phyloP scores from a whole-genome alignment of 306 rosid genomes.

The Spatholobus suberectus region DNA sequence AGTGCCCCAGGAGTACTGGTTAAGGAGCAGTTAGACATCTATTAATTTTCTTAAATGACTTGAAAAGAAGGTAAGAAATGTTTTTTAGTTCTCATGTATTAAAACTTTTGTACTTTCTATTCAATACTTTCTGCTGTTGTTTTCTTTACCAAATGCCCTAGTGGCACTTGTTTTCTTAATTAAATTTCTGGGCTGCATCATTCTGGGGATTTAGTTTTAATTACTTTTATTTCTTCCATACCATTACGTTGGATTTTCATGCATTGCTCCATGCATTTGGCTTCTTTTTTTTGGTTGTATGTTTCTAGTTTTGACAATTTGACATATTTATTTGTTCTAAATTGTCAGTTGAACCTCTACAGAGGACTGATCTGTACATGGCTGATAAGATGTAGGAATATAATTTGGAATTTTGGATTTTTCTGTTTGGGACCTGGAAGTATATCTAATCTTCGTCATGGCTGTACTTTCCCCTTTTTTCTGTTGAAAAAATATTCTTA shows the following conservation, averaged over 20 bases:
- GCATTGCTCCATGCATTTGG: not conserved
- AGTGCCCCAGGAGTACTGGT: not conserved
- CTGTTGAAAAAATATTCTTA: not conserved
- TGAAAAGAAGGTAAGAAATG: not conserved
- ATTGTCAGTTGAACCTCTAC: not conserved
- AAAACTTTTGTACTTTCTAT: not conserved
- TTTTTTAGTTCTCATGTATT: not conserved
- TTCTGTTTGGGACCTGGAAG: constrained; percentile 11
- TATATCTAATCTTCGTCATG: not conserved
- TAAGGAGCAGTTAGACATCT: not conserved
- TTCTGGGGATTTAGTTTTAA: constrained; percentile 2
- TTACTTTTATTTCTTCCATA: not conserved
- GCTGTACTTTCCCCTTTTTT: not conserved
- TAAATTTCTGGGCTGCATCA: not conserved
- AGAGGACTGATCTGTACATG: not conserved
- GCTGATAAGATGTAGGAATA: not conserved
- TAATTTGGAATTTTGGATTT: not conserved
- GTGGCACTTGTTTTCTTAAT: not conserved
- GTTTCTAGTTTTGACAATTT: not conserved
- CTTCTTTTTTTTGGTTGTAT: not conserved
- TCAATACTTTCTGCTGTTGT: not conserved
- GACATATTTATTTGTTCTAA: not conserved
- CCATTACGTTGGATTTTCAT: not conserved
- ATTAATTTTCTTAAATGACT: not conserved
- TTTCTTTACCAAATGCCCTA: not conserved